Evolutionary conservation across 1,284 basidiomycete genomes (phyloP).

Genomic region (Fomitopsis pinicola): DNA sequence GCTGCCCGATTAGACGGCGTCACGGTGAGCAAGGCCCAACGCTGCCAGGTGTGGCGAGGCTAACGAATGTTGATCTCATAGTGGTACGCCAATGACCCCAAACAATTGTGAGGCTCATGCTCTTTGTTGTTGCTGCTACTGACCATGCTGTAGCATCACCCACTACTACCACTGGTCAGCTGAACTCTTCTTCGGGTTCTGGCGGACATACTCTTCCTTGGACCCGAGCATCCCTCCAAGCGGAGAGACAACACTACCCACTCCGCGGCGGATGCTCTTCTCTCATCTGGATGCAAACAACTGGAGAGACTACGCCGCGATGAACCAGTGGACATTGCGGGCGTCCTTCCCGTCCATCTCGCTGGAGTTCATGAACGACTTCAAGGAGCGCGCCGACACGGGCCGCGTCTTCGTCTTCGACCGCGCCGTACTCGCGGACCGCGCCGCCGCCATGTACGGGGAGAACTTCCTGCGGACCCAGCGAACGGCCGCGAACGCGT

Average conservation of each 20-base stretch:
- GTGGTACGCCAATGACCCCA: slow-evolving; percentile 79
- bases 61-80: slow-evolving; percentile 21
- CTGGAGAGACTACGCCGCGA: slow-evolving; percentile 84
- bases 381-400: slow-evolving; percentile 71
- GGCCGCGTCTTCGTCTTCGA: slow-evolving; percentile 74
- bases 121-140: not conserved
- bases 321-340: slow-evolving; percentile 78
- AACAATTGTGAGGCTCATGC: slow-evolving; percentile 64
- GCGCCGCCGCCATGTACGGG: slow-evolving; percentile 75
- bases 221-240: slow-evolving; percentile 62
- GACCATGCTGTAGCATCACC: slow-evolving; percentile 46
- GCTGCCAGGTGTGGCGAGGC: not conserved
- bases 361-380: slow-evolving; percentile 76
- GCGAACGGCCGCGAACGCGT: slow-evolving; percentile 71
- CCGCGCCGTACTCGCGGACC: slow-evolving; percentile 78
- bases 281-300: slow-evolving; percentile 65
- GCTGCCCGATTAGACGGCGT: slow-evolving; percentile 64
- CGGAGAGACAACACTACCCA: slow-evolving; percentile 67
- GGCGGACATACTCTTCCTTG: slow-evolving; percentile 81
- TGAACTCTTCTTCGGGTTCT: slow-evolving; percentile 85
- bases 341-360: slow-evolving; percentile 73
- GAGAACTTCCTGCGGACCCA: slow-evolving; percentile 65
- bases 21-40: slow-evolving; percentile 41
- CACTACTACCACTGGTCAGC: slow-evolving; percentile 87
- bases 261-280: slow-evolving; percentile 72